phyloP scores from a whole-genome alignment of 192 early-diverging fungal genomes.

The Umbelopsis sp. region DNA sequence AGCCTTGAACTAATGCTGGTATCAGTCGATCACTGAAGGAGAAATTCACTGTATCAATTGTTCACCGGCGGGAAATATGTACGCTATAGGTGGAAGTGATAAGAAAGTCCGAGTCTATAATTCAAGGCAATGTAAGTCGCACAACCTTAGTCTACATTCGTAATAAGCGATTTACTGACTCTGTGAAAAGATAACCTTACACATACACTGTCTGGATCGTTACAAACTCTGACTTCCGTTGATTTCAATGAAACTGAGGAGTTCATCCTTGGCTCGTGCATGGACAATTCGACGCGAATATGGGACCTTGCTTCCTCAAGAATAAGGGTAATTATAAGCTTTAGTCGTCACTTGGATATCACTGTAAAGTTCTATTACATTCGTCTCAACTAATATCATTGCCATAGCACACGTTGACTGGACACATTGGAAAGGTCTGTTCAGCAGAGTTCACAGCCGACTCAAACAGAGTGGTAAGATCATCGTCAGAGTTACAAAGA shows the following conservation, averaged over 20 bases:
- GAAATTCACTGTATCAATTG: constrained; percentile 85
- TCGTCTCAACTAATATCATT: background rate
- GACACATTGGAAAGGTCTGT: constrained; percentile 93
- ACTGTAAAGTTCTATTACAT: no score
- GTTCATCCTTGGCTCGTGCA: constrained; percentile 77
- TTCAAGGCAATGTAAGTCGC: constrained; percentile 64
- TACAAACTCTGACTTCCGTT: constrained; percentile 84
- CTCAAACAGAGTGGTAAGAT: constrained; percentile 70
- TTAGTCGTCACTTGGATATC: background rate
- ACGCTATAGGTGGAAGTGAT: constrained; percentile 83
- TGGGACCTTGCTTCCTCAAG: constrained; percentile 82
- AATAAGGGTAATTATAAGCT: constrained; percentile 51
- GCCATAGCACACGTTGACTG: constrained; percentile 85
- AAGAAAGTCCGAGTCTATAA: constrained; percentile 82
- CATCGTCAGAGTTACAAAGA: background rate
- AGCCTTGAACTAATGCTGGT: background rate
- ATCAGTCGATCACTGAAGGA: constrained; percentile 65
- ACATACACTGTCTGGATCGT: constrained; percentile 74
- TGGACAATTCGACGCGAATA: constrained; percentile 87
- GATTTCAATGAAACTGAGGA: constrained; percentile 74
- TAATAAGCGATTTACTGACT: background rate
- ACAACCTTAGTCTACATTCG: background rate
- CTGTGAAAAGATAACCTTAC: constrained; percentile 36
- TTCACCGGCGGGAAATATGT: constrained; percentile 63
- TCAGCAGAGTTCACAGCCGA: constrained; percentile 83